Percentiles rank a stretch among this genome's conserved stretches.
phyloP scores from a whole-genome alignment of 2,329 filamentous ascomycete genomes.

The Claviceps sp. region DNA sequence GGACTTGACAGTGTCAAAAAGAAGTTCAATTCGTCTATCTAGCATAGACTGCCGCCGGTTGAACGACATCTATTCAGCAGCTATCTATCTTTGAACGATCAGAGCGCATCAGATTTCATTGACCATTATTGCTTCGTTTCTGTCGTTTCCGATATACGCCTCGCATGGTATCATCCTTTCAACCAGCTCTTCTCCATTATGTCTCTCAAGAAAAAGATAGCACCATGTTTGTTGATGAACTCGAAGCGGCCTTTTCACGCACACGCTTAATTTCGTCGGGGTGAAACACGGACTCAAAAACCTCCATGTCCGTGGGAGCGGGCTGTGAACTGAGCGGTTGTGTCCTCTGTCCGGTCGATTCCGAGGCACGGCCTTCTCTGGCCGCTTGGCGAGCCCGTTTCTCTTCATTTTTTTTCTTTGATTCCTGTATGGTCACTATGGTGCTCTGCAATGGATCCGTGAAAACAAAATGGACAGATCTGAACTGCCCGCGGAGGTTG shows the following conservation, averaged over 20 bases:
- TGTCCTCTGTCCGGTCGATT: slow-evolving; percentile 11
- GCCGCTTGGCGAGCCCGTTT: no score
- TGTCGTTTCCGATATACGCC: not conserved
- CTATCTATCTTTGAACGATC: no score
- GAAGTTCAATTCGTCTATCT: no score
- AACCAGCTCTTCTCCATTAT: not conserved
- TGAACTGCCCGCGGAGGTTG: slow-evolving; percentile 47
- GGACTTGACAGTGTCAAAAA: no score
- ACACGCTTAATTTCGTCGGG: slow-evolving; percentile 34
- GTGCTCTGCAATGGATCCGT: slow-evolving; percentile 44
- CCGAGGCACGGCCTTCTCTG: no score
- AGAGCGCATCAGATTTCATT: no score
- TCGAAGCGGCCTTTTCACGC: slow-evolving; percentile 38
- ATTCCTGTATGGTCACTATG: slow-evolving; percentile 32
- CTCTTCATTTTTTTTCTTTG: no score
- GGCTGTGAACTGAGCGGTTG: slow-evolving; percentile 14
- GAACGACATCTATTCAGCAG: no score
- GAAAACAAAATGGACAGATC: slow-evolving; percentile 50
- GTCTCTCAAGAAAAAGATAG: slow-evolving; percentile 18
- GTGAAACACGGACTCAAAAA: slow-evolving; percentile 41
- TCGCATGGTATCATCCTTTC: not conserved
- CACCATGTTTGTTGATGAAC: slow-evolving; percentile 40
- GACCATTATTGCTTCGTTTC: no score
- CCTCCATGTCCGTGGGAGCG: slow-evolving; percentile 32
- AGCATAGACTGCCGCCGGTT: no score